phyloP scores from a whole-genome alignment of 108 stramenopile species.

The Hondaea fermentalgiana region DNA sequence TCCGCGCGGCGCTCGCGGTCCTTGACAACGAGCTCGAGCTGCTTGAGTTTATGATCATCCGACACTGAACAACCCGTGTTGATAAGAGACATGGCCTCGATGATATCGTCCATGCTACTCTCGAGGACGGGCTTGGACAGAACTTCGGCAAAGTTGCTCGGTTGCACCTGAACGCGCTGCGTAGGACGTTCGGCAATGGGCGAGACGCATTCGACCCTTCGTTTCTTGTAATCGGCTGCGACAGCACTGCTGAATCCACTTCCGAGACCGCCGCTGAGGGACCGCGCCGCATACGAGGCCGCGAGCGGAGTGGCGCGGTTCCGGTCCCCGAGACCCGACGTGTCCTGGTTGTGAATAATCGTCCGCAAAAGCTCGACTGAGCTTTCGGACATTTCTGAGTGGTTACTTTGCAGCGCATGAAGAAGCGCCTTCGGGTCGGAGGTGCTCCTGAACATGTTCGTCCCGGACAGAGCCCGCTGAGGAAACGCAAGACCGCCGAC shows the following conservation, averaged over 20 bases:
- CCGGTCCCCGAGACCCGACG: neutral
- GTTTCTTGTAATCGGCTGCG: neutral
- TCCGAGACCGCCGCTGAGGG: neutral
- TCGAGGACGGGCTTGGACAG: neutral
- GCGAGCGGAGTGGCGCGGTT: neutral
- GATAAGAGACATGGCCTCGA: neutral
- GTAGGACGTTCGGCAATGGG: neutral
- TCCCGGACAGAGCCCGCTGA: neutral
- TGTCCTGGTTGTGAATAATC: neutral
- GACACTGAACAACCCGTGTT: neutral
- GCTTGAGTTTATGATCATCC: neutral
- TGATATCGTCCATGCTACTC: neutral
- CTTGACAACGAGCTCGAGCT: neutral
- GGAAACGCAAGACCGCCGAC: neutral
- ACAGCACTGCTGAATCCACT: neutral
- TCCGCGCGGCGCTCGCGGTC: neutral
- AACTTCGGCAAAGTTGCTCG: neutral
- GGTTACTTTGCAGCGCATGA: neutral
- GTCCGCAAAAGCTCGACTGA: neutral
- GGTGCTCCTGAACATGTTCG: neutral
- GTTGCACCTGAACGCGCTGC: neutral
- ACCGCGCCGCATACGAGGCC: neutral
- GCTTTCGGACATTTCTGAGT: constrained; percentile 4
- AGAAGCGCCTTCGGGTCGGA: neutral
- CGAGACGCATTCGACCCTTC: neutral